These are phyloP conservation scores for Neopestalotiopsis rosae DNA, from an alignment of 2,329 filamentous ascomycete species.

Conservation along the genomic window DNA sequence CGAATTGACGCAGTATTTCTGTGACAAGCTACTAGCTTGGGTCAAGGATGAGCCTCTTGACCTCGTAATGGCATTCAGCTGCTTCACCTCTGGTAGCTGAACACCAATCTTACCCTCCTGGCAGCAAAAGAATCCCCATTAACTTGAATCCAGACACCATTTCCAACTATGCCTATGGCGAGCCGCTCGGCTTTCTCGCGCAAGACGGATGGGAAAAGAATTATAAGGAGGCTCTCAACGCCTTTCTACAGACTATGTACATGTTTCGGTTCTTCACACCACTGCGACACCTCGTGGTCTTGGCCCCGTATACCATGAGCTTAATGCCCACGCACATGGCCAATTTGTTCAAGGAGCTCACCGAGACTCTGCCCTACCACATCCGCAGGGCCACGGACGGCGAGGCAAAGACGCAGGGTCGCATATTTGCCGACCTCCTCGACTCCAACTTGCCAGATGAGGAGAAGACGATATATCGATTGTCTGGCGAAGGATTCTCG, in stretches of 20 bases:
- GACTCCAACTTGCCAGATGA: constrained; percentile 36
- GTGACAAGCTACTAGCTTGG: constrained; percentile 32
- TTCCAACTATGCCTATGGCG: constrained; percentile 30
- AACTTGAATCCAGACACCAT: constrained; percentile 21
- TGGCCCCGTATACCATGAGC: constrained; percentile 24
- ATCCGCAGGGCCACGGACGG: constrained; percentile 35
- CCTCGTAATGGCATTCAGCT: constrained; percentile 25
- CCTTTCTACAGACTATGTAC: constrained; percentile 30
- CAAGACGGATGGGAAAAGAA: constrained; percentile 19
- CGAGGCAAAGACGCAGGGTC: constrained; percentile 35
- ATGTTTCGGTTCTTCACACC: constrained; percentile 27
- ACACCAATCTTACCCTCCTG: not conserved
- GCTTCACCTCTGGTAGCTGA: constrained; percentile 22
- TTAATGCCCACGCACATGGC: constrained; percentile 29
- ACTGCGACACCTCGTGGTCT: constrained; percentile 24
- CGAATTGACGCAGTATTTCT: constrained; percentile 31
- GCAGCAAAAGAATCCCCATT: not conserved
- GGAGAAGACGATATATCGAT: constrained; percentile 40
- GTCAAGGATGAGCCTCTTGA: constrained; percentile 18
- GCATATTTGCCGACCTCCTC: constrained; percentile 42
- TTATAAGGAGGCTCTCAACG: constrained; percentile 26
- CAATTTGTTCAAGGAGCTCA: constrained; percentile 22
- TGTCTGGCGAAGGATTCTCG: constrained; percentile 45
- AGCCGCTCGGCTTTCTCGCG: constrained; percentile 26
- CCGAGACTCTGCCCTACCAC: constrained; percentile 22